Percentiles rank a stretch among this genome's conserved stretches.
phyloP scores from a whole-genome alignment of 768 basidiomycete genomes.

The Hirschioporus abietinus region DNA sequence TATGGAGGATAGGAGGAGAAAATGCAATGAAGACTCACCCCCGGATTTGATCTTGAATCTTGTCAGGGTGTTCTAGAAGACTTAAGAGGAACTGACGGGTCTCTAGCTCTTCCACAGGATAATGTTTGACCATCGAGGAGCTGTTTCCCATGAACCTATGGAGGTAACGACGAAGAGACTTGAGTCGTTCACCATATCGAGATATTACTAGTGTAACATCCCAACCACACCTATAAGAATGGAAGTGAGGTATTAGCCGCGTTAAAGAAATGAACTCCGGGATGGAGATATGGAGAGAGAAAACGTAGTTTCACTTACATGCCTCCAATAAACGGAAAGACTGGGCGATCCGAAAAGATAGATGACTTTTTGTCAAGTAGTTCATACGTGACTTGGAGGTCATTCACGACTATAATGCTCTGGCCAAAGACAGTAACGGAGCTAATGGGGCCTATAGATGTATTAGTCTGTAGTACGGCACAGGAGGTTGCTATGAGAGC shows the following conservation, averaged over 20 bases:
- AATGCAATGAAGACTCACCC: conserved; percentile 26
- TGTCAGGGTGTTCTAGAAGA: conserved; percentile 22
- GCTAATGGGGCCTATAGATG: neutral
- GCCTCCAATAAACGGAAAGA: conserved; percentile 64
- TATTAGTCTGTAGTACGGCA: neutral
- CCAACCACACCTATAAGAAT: conserved; percentile 17
- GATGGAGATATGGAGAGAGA: neutral
- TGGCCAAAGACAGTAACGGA: conserved; percentile 57
- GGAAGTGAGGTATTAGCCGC: neutral
- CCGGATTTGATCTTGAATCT: conserved; percentile 22
- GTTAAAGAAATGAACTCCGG: neutral
- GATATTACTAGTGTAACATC: conserved; percentile 19
- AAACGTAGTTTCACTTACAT: conserved; percentile 40
- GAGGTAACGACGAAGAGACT: conserved; percentile 17
- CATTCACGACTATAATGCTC: conserved; percentile 63
- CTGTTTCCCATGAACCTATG: conserved; percentile 22
- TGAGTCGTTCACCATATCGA: conserved; percentile 22
- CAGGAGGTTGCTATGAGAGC: neutral
- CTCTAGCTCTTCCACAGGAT: conserved; percentile 25
- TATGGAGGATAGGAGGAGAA: neutral
- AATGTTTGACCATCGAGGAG: conserved; percentile 21
- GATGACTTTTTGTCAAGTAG: conserved; percentile 65
- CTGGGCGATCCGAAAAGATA: conserved; percentile 72
- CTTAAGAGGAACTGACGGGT: conserved; percentile 25
- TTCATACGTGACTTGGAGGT: conserved; percentile 51